Base-by-base conservation (phyloP, 179 eudicot species). In the Beta lomatogona region DNA sequence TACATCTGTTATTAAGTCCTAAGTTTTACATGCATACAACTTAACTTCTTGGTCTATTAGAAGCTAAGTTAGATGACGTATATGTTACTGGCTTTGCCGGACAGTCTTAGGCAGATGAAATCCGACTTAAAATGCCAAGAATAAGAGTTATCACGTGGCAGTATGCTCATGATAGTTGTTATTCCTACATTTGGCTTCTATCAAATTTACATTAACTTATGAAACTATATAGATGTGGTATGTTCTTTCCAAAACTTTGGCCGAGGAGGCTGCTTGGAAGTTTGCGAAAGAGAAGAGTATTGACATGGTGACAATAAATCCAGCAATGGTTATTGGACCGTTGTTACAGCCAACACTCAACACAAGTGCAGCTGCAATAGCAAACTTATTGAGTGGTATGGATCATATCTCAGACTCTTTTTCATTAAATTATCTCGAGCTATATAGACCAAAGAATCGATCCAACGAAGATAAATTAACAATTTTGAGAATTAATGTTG, bases 241-340 rank as follows among this genome's bases (percentile, higher is more conserved):
- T 81, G 65, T 85, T 16, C 91, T 90, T 28, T 90, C 93, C 8
- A 90, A 90, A 80, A 87, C 89, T 57, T 80, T 90, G 85, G 91
- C 93, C 5, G 91, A 91, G 81, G 93, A 91, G 10, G 88, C 90
- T 79, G 91, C 91, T 14, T 89, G 93, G 93, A 89, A 91, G 71
- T 91, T 86, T 81, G 91, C 76, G 21, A 89, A 86, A 65, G 91
- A 91, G 55, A 89, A 86, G 81, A 86, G 86, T 68, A 83, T 91
- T 68, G 89, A 89, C 75, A 82, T 91, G 91, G 93, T 91, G 52
- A 78, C 91, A 2, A 89, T 91, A 60, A 88, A 89, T 78, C 93
- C 93, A 44, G 82, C 86, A 76, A 82, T 91, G 86, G 93, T 91
- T 8, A 85, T 91, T 50, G 93, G 93, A 65, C 89, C 91, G 13